Evolutionary conservation across 108 stramenopile genomes (phyloP), one percentile per base, ranked within the genome.

Genomic region (Cylindrotheca fusiformis): DNA sequence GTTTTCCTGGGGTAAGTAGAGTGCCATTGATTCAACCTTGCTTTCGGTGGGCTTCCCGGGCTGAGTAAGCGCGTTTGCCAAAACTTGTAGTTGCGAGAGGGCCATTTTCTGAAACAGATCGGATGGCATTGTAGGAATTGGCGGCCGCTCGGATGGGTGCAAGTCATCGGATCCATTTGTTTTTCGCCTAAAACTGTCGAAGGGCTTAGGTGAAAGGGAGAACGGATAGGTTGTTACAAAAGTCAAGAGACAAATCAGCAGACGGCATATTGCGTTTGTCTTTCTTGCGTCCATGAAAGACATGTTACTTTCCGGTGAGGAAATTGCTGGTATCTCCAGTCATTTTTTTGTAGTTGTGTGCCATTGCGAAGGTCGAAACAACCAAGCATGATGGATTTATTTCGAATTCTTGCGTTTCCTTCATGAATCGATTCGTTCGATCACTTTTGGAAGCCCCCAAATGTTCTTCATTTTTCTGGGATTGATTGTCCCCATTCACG

Each of bases 1-100:
- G 67, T 94, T 91, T 74, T 94, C 93, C 56, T 84, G 86, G 1
- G 93, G 93, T 1, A 91, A 74, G 56, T 94, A 94, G 0, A 94
- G 69, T 22, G 78, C 75, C 71, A 91, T 87, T 18, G 89, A 86
- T 65, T 80, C 81, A 25, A 89, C 81, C 59, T 89, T 93, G 44
- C 55, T 63, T 23, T 55, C 47, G 8, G 53, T 64, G 26, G 62
- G 66, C 30, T 51, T 31, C 25, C 56, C 65, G 14, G 64, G 23
- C 48, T 55, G 60, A 14, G 74, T 66, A 10, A 93, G 52, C 2
- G 88, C 82, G 63, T 79, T 79, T 17, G 87, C 84, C 32, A 94
- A 61, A 0, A 94, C 58, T 49, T 94, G 88, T 54, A 94, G 68
- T 65, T 94, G 92, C 8, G 88, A 81, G 51, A 75, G 81, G 0